phyloP scores from a whole-genome alignment of 345 rosid genomes.

The Acer saccharum region DNA sequence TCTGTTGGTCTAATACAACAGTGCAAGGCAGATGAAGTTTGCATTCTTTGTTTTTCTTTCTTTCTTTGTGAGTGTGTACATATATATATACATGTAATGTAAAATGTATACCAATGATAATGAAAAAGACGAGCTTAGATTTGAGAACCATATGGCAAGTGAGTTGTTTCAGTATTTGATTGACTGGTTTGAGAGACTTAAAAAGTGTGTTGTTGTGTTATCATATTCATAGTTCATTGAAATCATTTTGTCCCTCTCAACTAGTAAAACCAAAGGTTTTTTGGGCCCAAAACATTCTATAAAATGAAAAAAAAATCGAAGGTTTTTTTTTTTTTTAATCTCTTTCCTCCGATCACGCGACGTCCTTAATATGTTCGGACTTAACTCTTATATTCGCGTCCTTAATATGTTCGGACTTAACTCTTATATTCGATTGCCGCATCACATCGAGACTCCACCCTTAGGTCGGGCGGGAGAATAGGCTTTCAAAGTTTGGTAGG shows the following conservation, averaged over 20 bases:
- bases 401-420: no score
- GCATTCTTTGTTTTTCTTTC: background rate
- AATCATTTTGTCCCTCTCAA: conserved; percentile 5
- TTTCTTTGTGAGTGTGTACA: background rate
- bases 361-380: no score
- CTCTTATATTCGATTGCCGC: no score
- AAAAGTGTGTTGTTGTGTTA: background rate
- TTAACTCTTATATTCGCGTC: no score
- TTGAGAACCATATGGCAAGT: background rate
- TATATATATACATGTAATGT: background rate
- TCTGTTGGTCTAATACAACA: conserved; percentile 39
- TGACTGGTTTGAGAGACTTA: background rate
- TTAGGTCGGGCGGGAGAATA: no score
- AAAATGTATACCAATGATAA: background rate
- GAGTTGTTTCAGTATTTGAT: background rate
- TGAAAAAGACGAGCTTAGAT: background rate
- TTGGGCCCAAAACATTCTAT: no score
- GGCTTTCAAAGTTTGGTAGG: no score
- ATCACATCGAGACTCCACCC: no score
- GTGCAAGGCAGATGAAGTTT: conserved; percentile 45
- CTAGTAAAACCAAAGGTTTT: no score
- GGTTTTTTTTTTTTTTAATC: no score
- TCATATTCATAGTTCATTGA: background rate
- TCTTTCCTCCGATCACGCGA: no score
- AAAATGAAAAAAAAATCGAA: no score